Evolutionary conservation across 2,329 filamentous ascomycete species (phyloP).

Genomic region (Fusarium continuum): DNA sequence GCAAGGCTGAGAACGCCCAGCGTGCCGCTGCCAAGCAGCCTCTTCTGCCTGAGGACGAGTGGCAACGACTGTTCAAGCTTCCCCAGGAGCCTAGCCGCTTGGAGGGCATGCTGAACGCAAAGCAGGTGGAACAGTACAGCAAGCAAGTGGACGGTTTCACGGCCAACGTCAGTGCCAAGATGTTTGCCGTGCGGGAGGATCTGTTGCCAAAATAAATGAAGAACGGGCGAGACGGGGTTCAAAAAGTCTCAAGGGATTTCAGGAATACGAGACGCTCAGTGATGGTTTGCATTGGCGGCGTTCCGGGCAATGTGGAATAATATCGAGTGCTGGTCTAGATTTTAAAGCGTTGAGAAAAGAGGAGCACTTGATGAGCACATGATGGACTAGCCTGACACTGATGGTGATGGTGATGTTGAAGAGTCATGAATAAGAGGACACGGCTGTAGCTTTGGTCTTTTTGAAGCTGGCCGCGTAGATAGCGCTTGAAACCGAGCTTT

Average conservation of each 20-base stretch:
- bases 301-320: slow-evolving; percentile 53
- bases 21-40: slow-evolving; percentile 87
- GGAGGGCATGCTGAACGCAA: slow-evolving; percentile 92
- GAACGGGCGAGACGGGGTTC: slow-evolving; percentile 25
- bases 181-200: slow-evolving; percentile 91
- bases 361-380: slow-evolving; percentile 43
- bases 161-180: slow-evolving; percentile 90
- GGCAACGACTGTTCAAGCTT: slow-evolving; percentile 97
- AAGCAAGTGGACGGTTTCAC: slow-evolving; percentile 97
- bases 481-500: slow-evolving; percentile 20
- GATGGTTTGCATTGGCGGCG: slow-evolving; percentile 54
- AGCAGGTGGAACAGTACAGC: slow-evolving; percentile 97
- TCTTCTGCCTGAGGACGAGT: slow-evolving; percentile 93
- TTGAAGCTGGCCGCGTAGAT: slow-evolving; percentile 21
- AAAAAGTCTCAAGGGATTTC: slow-evolving; percentile 42
- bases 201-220: slow-evolving; percentile 63
- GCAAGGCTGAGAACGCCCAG: slow-evolving; percentile 92
- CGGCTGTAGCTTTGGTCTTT: slow-evolving; percentile 9
- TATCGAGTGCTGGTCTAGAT: slow-evolving; percentile 50
- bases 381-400: slow-evolving; percentile 29
- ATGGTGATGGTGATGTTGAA: slow-evolving; percentile 31
- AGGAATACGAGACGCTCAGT: slow-evolving; percentile 46
- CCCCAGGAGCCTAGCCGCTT: slow-evolving; percentile 92
- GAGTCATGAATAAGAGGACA: slow-evolving; percentile 24
- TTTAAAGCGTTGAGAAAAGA: slow-evolving; percentile 47